phyloP scores from a whole-genome alignment of 202 grass and related monocot genomes.

The Digitaria exilis region DNA sequence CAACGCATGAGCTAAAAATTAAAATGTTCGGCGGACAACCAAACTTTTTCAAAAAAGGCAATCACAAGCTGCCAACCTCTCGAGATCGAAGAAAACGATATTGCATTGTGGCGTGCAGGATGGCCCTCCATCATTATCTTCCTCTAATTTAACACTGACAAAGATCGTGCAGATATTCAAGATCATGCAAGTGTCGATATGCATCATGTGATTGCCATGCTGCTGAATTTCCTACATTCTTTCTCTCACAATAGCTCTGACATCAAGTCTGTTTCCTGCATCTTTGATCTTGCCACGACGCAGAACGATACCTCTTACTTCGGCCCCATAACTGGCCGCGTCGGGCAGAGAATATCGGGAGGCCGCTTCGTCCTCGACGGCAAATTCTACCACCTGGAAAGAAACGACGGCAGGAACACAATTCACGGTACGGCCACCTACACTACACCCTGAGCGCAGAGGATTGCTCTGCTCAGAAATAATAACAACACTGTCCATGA shows the following conservation, averaged over 20 bases:
- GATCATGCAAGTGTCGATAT: not conserved
- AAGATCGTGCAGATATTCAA: not conserved
- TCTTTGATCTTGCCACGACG: not conserved
- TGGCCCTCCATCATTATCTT: not conserved
- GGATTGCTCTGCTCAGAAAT: constrained; percentile 38
- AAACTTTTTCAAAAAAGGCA: not conserved
- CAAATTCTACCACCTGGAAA: constrained; percentile 43
- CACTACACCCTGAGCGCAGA: not conserved
- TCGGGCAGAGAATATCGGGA: constrained; percentile 54
- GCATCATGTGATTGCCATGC: not conserved
- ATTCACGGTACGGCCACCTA: constrained; percentile 44
- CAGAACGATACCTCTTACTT: constrained; percentile 63
- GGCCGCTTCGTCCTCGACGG: constrained; percentile 64
- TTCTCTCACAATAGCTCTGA: too few species aligned
- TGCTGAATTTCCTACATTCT: not conserved
- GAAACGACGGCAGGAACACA: constrained; percentile 56
- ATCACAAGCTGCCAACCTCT: not conserved
- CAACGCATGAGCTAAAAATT: not conserved
- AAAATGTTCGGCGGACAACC: not conserved
- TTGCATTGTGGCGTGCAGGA: not conserved
- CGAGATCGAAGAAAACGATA: not conserved
- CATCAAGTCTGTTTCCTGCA: not conserved
- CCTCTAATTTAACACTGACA: constrained; percentile 2
- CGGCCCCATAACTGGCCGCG: constrained; percentile 59
- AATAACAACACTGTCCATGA: too few species aligned